Percentiles rank a stretch among this genome's conserved stretches.
phyloP scores from a whole-genome alignment of 2,329 filamentous ascomycete species.

The Salinomyces thailandicus region DNA sequence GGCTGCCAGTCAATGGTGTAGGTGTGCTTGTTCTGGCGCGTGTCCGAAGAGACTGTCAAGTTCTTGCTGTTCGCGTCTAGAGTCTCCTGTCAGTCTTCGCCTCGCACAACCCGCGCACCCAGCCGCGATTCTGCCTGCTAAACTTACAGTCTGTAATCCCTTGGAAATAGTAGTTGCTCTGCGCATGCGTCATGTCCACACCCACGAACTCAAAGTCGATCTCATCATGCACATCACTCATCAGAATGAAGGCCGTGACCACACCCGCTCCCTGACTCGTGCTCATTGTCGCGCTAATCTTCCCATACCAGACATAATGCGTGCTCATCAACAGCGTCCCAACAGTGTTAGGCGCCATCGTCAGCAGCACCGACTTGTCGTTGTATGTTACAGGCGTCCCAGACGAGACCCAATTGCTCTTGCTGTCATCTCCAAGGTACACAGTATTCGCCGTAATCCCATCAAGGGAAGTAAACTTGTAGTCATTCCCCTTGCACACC shows the following conservation, averaged over 20 bases:
- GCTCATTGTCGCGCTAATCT: conserved; percentile 74
- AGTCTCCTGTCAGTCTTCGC: conserved; percentile 4
- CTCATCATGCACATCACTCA: conserved; percentile 94
- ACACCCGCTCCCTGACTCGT: conserved; percentile 78
- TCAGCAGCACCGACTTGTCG: conserved; percentile 61
- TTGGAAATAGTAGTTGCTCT: conserved; percentile 97
- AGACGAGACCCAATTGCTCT: conserved; percentile 79
- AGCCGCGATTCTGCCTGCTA: neutral
- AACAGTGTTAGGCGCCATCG: conserved; percentile 75
- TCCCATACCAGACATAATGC: conserved; percentile 94
- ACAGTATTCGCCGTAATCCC: conserved; percentile 60
- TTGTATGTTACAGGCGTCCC: conserved; percentile 61
- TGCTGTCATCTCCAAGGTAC: conserved; percentile 74
- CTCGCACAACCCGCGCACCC: neutral
- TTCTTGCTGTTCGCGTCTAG: conserved; percentile 67
- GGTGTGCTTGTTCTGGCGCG: conserved; percentile 68
- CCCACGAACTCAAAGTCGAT: conserved; percentile 97
- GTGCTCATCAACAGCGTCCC: conserved; percentile 80
- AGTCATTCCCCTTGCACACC: conserved; percentile 63
- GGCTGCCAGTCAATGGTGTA: conserved; percentile 93
- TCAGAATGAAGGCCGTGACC: conserved; percentile 91
- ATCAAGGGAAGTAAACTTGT: conserved; percentile 63
- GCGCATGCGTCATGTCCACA: conserved; percentile 61
- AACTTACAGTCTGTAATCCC: conserved; percentile 79
- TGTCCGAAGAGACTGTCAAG: conserved; percentile 53